phyloP scores from a whole-genome alignment of 1,284 basidiomycete species.

The Entoloma clypeatum region DNA sequence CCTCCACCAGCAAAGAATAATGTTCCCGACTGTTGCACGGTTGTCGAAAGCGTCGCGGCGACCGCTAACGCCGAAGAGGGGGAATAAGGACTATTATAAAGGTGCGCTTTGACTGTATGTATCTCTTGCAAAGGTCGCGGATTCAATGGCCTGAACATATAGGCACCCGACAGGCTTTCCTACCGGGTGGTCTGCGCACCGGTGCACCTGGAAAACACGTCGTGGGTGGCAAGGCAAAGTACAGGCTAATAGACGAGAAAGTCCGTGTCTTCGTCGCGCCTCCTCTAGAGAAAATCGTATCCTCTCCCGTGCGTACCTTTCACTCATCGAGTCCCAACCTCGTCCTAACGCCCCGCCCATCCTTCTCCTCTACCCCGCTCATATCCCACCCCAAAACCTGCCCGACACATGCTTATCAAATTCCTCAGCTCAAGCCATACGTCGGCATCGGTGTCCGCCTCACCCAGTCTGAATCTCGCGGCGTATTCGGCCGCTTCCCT shows the following conservation, averaged over 20 bases:
- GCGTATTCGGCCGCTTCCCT: slow-evolving; percentile 34
- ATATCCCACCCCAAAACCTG: neutral
- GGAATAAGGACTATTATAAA: slow-evolving; percentile 94
- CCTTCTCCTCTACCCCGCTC: slow-evolving; percentile 1
- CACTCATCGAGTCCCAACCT: neutral
- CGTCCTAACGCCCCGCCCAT: too few relatives aligned
- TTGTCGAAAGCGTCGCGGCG: slow-evolving; percentile 78
- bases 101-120: too few relatives aligned
- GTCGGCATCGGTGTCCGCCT: slow-evolving; percentile 37
- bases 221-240: slow-evolving; percentile 70
- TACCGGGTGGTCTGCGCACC: slow-evolving; percentile 82
- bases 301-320: slow-evolving; percentile 51
- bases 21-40: slow-evolving; percentile 65
- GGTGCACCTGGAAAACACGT: slow-evolving; percentile 85
- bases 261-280: slow-evolving; percentile 85
- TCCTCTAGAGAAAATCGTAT: slow-evolving; percentile 59
- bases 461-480: slow-evolving; percentile 30
- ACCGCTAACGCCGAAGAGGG: slow-evolving; percentile 78
- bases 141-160: slow-evolving; percentile 6
- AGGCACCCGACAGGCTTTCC: slow-evolving; percentile 80
- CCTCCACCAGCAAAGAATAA: too few relatives aligned
- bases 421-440: slow-evolving; percentile 43
- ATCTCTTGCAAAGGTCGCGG: too few relatives aligned
- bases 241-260: slow-evolving; percentile 74
- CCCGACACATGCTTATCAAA: neutral